Evolutionary conservation across 345 rosid species (phyloP).

Genomic region (Psidium guajava): DNA sequence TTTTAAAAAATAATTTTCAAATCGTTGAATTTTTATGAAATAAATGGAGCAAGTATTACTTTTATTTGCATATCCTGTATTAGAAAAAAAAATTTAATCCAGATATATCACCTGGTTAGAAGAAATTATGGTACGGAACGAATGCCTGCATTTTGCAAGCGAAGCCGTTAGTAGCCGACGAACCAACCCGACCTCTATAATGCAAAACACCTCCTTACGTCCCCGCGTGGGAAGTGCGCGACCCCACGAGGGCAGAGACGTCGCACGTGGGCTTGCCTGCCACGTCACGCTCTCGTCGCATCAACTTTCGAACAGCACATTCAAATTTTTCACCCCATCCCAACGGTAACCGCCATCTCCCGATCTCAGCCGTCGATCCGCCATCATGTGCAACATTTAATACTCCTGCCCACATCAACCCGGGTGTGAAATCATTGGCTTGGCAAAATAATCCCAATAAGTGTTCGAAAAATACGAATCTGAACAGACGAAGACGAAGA

Average conservation of each 20-base stretch:
- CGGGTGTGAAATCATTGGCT: background rate
- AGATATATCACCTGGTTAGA: background rate
- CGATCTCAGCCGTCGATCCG: background rate
- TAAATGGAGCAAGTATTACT: too few species aligned
- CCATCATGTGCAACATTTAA: background rate
- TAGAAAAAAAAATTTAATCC: background rate
- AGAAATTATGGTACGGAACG: background rate
- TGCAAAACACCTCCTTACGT: background rate
- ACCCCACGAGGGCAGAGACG: background rate
- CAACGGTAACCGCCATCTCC: background rate
- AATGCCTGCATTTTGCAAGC: background rate
- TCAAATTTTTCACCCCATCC: constrained; percentile 1
- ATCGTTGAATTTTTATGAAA: too few species aligned
- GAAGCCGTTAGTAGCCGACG: background rate
- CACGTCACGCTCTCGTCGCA: background rate
- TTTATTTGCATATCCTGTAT: background rate
- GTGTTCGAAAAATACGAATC: background rate
- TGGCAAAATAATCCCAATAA: background rate
- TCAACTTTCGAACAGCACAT: background rate
- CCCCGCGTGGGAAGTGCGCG: background rate
- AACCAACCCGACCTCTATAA: background rate
- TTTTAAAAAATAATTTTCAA: background rate
- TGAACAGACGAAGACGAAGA: background rate
- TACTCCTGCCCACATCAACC: background rate
- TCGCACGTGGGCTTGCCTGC: background rate